Percentiles rank a stretch among this genome's conserved stretches.
Evolutionary conservation across 331 rosid genomes (phyloP).

Genomic region (Quercus lobata): DNA sequence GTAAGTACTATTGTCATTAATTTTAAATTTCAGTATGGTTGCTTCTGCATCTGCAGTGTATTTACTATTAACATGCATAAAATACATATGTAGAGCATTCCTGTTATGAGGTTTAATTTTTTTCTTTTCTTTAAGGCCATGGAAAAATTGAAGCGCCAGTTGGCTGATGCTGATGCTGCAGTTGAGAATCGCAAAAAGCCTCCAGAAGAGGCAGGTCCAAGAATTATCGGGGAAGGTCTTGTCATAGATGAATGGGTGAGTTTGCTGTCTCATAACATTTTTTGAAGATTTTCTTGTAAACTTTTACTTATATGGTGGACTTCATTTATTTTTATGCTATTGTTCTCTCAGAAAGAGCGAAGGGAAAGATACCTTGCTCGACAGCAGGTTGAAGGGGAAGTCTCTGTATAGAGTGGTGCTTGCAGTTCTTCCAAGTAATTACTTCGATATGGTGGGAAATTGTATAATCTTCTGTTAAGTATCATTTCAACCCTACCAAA

Average conservation of each 20-base stretch:
- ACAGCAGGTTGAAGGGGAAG: constrained; percentile 84
- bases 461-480: not conserved
- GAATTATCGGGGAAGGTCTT: constrained; percentile 82
- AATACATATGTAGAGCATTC: not conserved
- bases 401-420: constrained; percentile 49
- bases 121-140: constrained; percentile 35
- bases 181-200: constrained; percentile 78
- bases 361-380: constrained; percentile 93
- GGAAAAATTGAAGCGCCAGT: constrained; percentile 72
- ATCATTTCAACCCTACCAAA: not conserved
- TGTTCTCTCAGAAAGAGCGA: constrained; percentile 73
- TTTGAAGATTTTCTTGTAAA: not conserved
- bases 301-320: not conserved
- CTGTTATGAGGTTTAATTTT: not conserved
- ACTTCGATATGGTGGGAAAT: constrained; percentile 17
- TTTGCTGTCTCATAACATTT: constrained; percentile 4
- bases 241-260: constrained; percentile 95
- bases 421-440: constrained; percentile 7
- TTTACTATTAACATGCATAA: not conserved
- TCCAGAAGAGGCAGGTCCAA: constrained; percentile 69
- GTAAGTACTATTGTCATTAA: constrained; percentile 39
- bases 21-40: not conserved
- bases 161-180: constrained; percentile 85
- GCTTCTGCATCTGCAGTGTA: not conserved
- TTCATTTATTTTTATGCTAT: not conserved